Evolutionary conservation across 352 stramenopile genomes (phyloP).

Genomic region (Phytophthora brassicae): DNA sequence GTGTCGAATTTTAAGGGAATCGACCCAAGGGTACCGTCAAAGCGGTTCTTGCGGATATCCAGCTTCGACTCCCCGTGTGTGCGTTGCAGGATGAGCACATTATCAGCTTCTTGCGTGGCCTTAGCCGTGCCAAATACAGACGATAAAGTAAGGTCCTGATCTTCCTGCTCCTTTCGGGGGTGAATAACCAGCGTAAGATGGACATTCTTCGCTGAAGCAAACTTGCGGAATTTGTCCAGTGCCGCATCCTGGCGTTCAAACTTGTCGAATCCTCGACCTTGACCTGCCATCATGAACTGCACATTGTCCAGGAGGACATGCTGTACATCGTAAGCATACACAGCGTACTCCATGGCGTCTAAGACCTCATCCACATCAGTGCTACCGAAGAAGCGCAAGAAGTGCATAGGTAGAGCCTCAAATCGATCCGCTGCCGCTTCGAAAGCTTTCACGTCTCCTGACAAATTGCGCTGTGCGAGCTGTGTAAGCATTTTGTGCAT

Average conservation of each 20-base stretch:
- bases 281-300: slow-evolving; percentile 98
- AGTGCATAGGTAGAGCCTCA: slow-evolving; percentile 96
- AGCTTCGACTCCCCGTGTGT: slow-evolving; percentile 90
- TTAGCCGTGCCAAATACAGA: slow-evolving; percentile 99
- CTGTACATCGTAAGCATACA: slow-evolving; percentile 98
- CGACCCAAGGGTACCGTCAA: slow-evolving; percentile 90
- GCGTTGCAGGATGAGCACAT: slow-evolving; percentile 98
- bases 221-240: slow-evolving; percentile 96
- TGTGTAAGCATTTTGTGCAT: slow-evolving; percentile 99
- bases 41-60: slow-evolving; percentile 97
- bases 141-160: slow-evolving; percentile 90
- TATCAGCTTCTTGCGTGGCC: slow-evolving; percentile 99
- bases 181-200: slow-evolving; percentile 99
- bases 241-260: slow-evolving; percentile 91
- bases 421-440: slow-evolving; percentile 88
- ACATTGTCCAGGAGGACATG: slow-evolving; percentile 99
- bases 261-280: slow-evolving; percentile 86
- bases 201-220: slow-evolving; percentile 97
- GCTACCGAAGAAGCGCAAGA: slow-evolving; percentile 98
- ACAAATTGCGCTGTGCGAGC: slow-evolving; percentile 72
- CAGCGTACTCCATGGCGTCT: slow-evolving; percentile 98
- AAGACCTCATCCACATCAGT: slow-evolving; percentile 95
- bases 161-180: slow-evolving; percentile 98
- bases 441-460: slow-evolving; percentile 76
- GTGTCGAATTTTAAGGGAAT: slow-evolving; percentile 87